Evolutionary conservation across 2,329 filamentous ascomycete species (phyloP).

Genomic region (Lecanicillium sp.): DNA sequence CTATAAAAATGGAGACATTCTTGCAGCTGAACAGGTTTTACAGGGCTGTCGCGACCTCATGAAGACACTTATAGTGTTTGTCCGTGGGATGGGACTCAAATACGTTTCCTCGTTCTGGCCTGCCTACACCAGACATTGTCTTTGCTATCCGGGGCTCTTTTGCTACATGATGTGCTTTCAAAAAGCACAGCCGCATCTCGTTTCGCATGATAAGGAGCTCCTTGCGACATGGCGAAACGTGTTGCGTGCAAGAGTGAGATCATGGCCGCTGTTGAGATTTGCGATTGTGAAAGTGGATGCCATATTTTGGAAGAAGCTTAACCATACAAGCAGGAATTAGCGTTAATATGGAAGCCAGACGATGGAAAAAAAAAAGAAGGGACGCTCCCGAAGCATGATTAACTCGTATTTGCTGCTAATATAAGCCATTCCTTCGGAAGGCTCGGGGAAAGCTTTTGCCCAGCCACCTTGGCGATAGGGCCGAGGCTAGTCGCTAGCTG

Average conservation of each 20-base stretch:
- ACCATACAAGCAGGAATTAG: background rate
- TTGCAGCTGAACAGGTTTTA: constrained; percentile 6
- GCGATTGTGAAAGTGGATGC: constrained; percentile 16
- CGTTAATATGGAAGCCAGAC: background rate
- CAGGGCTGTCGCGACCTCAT: constrained; percentile 12
- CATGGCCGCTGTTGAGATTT: constrained; percentile 14
- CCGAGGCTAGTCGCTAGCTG: too few species aligned
- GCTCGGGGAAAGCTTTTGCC: too few species aligned
- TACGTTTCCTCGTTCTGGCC: constrained; percentile 15
- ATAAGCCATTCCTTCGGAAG: too few species aligned
- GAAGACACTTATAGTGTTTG: constrained; percentile 10
- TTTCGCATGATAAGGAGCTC: constrained; percentile 8
- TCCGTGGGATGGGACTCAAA: constrained; percentile 10
- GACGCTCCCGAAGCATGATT: too few species aligned
- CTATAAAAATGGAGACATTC: background rate
- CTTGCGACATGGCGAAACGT: constrained; percentile 12
- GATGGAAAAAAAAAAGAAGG: too few species aligned
- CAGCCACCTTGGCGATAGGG: too few species aligned
- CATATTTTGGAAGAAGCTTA: constrained; percentile 14
- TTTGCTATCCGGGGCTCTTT: constrained; percentile 13
- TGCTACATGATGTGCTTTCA: constrained; percentile 13
- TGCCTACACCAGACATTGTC: constrained; percentile 12
- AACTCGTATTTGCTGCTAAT: too few species aligned
- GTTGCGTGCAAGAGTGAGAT: constrained; percentile 12
- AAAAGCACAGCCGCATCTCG: constrained; percentile 6